These are phyloP conservation scores for Boletus subparvulus DNA, from an alignment of 768 basidiomycete species.

Conservation along the genomic window DNA sequence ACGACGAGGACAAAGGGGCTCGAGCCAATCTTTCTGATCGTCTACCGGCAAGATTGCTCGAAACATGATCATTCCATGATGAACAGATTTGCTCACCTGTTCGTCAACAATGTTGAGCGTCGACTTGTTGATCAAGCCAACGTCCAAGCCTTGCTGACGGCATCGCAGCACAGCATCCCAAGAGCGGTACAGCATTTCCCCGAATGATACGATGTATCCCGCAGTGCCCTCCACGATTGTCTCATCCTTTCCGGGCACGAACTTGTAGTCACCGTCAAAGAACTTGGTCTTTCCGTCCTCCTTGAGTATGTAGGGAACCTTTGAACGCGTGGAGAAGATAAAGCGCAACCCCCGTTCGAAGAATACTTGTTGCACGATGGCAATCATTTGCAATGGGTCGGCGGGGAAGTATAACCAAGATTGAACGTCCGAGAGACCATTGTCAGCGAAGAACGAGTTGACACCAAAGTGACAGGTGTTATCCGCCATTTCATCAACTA, in stretches of 20 bases:
- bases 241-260: slow-evolving; percentile 85
- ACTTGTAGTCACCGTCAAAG: slow-evolving; percentile 72
- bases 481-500: slow-evolving; percentile 72
- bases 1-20: slow-evolving; percentile 81
- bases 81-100: slow-evolving; percentile 42
- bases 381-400: slow-evolving; percentile 77
- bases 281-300: slow-evolving; percentile 65
- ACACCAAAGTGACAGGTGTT: slow-evolving; percentile 67
- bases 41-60: slow-evolving; percentile 32
- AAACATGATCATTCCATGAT: background rate
- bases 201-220: slow-evolving; percentile 83
- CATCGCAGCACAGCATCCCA: slow-evolving; percentile 80
- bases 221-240: slow-evolving; percentile 71
- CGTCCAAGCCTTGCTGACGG: slow-evolving; percentile 69
- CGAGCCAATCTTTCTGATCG: slow-evolving; percentile 66
- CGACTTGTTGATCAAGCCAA: slow-evolving; percentile 85
- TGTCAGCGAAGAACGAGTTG: slow-evolving; percentile 87
- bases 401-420: slow-evolving; percentile 89
- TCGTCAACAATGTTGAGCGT: slow-evolving; percentile 84
- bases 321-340: slow-evolving; percentile 86
- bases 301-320: slow-evolving; percentile 83
- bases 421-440: slow-evolving; percentile 77
- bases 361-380: slow-evolving; percentile 74
- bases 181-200: slow-evolving; percentile 83
- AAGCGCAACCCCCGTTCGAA: slow-evolving; percentile 83